Evolutionary conservation across 257 asterid genomes (phyloP).

Genomic region (Orobanche coerulescens): DNA sequence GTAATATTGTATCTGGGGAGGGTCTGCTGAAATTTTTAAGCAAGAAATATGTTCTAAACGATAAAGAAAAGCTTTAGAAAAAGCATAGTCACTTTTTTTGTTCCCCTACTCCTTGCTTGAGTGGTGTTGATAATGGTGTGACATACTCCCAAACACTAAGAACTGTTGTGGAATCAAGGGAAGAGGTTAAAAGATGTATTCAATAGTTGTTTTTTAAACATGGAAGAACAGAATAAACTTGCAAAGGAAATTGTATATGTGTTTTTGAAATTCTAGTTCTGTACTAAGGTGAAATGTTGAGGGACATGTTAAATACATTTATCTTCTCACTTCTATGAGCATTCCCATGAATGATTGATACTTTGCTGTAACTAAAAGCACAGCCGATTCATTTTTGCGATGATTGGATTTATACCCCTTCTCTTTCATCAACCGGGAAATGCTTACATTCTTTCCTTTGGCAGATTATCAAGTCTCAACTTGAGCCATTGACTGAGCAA

Average conservation of each 20-base stretch:
- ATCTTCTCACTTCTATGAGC: no score
- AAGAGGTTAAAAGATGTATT: neutral
- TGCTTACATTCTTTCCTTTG: no score
- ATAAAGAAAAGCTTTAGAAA: neutral
- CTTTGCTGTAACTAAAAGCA: no score
- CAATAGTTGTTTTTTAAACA: neutral
- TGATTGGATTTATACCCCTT: no score
- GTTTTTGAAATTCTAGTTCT: constrained; percentile 1
- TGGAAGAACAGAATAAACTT: neutral
- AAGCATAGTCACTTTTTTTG: neutral
- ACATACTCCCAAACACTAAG: constrained; percentile 1
- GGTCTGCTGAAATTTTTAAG: neutral
- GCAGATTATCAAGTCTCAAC: no score
- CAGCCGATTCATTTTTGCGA: no score
- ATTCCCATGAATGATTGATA: no score
- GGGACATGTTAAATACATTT: no score
- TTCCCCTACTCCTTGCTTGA: neutral
- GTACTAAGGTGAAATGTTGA: neutral
- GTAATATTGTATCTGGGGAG: neutral
- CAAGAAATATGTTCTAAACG: neutral
- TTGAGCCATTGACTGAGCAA: no score
- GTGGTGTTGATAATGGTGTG: constrained; percentile 3
- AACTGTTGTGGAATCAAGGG: neutral
- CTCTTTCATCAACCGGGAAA: no score
- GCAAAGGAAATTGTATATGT: neutral